These are phyloP conservation scores for Lasiosphaeris hirsuta DNA, from an alignment of 495 filamentous ascomycete species.

Conservation along the genomic window DNA sequence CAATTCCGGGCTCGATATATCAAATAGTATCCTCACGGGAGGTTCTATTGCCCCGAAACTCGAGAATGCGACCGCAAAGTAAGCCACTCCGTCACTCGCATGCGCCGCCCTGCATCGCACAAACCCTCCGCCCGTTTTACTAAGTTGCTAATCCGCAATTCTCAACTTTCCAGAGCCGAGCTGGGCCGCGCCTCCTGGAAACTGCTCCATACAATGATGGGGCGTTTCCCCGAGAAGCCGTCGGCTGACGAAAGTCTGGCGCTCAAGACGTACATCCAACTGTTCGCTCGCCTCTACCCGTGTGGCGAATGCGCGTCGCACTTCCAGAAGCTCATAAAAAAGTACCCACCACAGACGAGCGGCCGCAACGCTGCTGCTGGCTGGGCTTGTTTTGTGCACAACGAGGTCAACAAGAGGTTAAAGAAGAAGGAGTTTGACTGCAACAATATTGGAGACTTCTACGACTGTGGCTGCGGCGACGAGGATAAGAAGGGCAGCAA, in stretches of 20 bases:
- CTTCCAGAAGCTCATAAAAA: slow-evolving; percentile 75
- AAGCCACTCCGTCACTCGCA: slow-evolving; percentile 20
- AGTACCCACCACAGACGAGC: slow-evolving; percentile 88
- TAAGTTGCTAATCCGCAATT: slow-evolving; percentile 13
- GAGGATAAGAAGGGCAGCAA: slow-evolving; percentile 47
- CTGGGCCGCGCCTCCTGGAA: slow-evolving; percentile 87
- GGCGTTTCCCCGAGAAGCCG: slow-evolving; percentile 84
- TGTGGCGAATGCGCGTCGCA: slow-evolving; percentile 93
- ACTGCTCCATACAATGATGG: slow-evolving; percentile 92
- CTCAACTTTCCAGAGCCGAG: slow-evolving; percentile 60
- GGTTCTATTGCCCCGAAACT: slow-evolving; percentile 83
- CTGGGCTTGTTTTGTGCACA: slow-evolving; percentile 95
- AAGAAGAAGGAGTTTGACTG: slow-evolving; percentile 84
- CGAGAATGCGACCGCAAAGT: slow-evolving; percentile 90
- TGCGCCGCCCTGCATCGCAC: background rate
- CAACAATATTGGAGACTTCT: slow-evolving; percentile 81
- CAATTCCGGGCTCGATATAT: slow-evolving; percentile 26
- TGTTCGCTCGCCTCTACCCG: slow-evolving; percentile 91
- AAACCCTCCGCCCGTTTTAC: background rate
- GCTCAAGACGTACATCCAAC: slow-evolving; percentile 76
- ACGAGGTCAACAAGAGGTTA: slow-evolving; percentile 86
- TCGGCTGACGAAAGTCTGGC: slow-evolving; percentile 79
- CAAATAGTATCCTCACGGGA: slow-evolving; percentile 58
- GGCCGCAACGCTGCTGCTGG: slow-evolving; percentile 77
- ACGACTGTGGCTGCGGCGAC: slow-evolving; percentile 92